These are phyloP conservation scores for Apiotrichum laibachii DNA, from an alignment of 1,284 basidiomycete genomes.

Conservation along the genomic window DNA sequence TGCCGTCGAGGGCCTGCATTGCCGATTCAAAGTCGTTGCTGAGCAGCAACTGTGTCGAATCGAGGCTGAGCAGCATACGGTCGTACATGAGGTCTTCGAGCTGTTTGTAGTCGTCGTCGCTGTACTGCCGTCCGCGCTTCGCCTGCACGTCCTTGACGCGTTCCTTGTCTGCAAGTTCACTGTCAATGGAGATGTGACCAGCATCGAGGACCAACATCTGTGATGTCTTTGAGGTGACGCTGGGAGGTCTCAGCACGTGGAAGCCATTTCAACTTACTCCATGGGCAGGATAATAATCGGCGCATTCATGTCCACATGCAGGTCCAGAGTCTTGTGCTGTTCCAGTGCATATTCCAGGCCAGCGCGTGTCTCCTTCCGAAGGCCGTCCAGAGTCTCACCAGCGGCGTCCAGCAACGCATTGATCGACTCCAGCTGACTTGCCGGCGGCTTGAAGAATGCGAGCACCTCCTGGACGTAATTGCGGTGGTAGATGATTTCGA, in stretches of 20 bases:
- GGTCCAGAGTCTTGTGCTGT: slow-evolving; percentile 70
- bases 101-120: slow-evolving; percentile 80
- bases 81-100: slow-evolving; percentile 98
- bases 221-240: slow-evolving; percentile 70
- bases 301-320: slow-evolving; percentile 94
- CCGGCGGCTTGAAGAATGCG: slow-evolving; percentile 90
- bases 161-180: slow-evolving; percentile 81
- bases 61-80: slow-evolving; percentile 76
- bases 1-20: slow-evolving; percentile 66
- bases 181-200: slow-evolving; percentile 91
- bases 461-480: slow-evolving; percentile 92
- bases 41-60: slow-evolving; percentile 90
- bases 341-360: slow-evolving; percentile 87
- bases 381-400: slow-evolving; percentile 88
- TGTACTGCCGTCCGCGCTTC: slow-evolving; percentile 84
- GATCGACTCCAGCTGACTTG: slow-evolving; percentile 92
- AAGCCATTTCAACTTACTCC: slow-evolving; percentile 54
- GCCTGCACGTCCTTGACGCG: slow-evolving; percentile 75
- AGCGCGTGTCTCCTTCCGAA: slow-evolving; percentile 91
- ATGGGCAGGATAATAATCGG: slow-evolving; percentile 98
- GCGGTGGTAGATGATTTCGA: slow-evolving; percentile 96
- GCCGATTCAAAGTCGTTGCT: slow-evolving; percentile 82
- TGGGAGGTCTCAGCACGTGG: slow-evolving; percentile 8
- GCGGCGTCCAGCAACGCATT: slow-evolving; percentile 85
- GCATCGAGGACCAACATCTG: slow-evolving; percentile 93